phyloP scores from a whole-genome alignment of 192 early-diverging fungal genomes.

The Podila epicladia region DNA sequence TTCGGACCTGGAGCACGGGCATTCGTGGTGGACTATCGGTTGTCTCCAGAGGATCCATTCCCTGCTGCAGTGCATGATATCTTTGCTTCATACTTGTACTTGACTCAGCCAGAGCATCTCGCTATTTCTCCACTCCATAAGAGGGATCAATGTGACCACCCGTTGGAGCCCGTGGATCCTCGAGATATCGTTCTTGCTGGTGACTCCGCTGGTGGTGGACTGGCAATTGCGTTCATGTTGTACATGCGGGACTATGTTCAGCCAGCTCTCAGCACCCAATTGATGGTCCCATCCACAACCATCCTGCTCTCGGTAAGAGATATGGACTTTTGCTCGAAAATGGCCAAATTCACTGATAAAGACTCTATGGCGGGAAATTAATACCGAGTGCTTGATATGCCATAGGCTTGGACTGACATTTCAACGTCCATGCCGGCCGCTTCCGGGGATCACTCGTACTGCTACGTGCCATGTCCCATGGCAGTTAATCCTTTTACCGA shows the following conservation, averaged over 20 bases:
- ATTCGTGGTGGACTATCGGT: conserved; percentile 44
- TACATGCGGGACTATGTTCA: conserved; percentile 44
- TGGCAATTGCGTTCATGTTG: conserved; percentile 29
- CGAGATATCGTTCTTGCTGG: conserved; percentile 72
- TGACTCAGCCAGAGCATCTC: conserved; percentile 24
- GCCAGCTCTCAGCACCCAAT: conserved; percentile 11
- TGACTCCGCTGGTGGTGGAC: conserved; percentile 72
- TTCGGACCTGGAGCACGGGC: conserved; percentile 41
- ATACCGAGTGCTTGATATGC: not conserved
- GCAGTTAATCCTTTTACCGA: conserved; percentile 32
- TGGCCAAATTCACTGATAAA: too few relatives aligned
- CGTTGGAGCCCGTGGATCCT: conserved; percentile 54
- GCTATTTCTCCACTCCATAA: conserved; percentile 7
- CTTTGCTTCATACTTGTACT: conserved; percentile 41
- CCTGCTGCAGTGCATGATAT: conserved; percentile 42
- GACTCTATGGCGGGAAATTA: not conserved
- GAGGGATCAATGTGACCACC: not conserved
- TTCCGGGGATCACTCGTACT: conserved; percentile 16
- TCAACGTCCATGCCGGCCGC: conserved; percentile 42
- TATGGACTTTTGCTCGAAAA: not conserved
- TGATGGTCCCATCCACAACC: conserved; percentile 18
- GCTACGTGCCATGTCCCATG: conserved; percentile 44
- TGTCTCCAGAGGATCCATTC: conserved; percentile 48
- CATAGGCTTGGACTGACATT: conserved; percentile 48
- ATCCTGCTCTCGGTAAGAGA: conserved; percentile 36